A percentile compares a stretch with the other conserved stretches of the same genome.
These are phyloP conservation scores for Talaromyces sp. DNA, from an alignment of 2,329 filamentous ascomycete species.

Conservation along the genomic window DNA sequence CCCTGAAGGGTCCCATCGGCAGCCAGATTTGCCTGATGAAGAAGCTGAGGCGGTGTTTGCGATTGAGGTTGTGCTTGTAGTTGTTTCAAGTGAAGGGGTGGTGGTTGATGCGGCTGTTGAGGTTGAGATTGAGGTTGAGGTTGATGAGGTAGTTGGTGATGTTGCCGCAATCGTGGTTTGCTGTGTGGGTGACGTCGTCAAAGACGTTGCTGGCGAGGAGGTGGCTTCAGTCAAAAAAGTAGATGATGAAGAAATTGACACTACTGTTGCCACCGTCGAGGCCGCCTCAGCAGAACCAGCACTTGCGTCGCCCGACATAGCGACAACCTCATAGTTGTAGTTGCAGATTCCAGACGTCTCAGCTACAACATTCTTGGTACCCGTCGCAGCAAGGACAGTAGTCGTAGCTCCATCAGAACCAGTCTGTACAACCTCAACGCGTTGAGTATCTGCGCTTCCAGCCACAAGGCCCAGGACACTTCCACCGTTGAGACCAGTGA, in stretches of 20 bases:
- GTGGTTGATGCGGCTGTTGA: too few species aligned
- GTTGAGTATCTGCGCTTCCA: slow-evolving; percentile 16
- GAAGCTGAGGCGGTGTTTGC: background rate
- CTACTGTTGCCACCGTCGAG: background rate
- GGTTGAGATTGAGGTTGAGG: background rate
- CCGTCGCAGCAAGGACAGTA: slow-evolving; percentile 7
- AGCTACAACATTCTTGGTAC: slow-evolving; percentile 16
- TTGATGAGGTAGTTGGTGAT: background rate
- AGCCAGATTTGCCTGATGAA: background rate
- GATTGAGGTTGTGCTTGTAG: too few species aligned
- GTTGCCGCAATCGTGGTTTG: background rate
- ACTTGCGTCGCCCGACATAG: slow-evolving; percentile 2
- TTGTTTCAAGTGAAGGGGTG: too few species aligned
- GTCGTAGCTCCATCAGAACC: background rate
- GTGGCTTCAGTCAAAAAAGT: background rate
- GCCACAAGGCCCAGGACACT: slow-evolving; percentile 14
- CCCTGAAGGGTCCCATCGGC: background rate
- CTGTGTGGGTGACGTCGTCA: background rate
- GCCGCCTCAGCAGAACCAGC: background rate
- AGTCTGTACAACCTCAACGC: slow-evolving; percentile 15
- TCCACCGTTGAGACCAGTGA: slow-evolving; percentile 12
- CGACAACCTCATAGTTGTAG: slow-evolving; percentile 20
- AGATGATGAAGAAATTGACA: background rate
- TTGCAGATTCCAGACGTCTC: slow-evolving; percentile 16
- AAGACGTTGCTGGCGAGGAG: background rate